Conservation (phyloP, 305 asterid genomes). For the Lippia alba region DNA sequence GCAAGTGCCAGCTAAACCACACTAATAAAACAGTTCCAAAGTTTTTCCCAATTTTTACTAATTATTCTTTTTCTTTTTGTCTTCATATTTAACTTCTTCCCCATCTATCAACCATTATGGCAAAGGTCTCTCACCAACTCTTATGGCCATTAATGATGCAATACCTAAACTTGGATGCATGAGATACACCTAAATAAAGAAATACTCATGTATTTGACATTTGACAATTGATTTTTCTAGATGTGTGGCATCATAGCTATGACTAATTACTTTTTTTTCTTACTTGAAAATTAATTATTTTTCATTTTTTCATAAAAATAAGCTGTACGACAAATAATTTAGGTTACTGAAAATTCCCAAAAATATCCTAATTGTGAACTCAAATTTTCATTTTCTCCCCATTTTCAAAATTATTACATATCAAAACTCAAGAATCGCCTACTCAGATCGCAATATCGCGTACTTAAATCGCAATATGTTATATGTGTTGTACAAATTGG, state of each 20-base stretch:
- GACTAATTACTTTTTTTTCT: too few species aligned
- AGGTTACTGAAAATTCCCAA: too few species aligned
- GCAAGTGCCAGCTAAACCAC: constrained; percentile 35
- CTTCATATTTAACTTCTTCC: neutral
- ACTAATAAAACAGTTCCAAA: constrained; percentile 6
- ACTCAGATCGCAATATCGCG: too few species aligned
- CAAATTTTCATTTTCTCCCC: too few species aligned
- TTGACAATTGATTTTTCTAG: neutral
- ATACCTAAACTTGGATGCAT: neutral
- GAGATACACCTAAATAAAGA: neutral
- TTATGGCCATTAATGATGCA: neutral
- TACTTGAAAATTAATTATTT: too few species aligned
- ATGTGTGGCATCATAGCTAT: neutral
- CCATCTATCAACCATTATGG: constrained; percentile 1
- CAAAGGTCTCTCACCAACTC: neutral
- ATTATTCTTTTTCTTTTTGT: neutral
- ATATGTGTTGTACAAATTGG: too few species aligned
- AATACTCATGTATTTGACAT: neutral
- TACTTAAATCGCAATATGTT: too few species aligned
- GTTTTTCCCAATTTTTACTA: constrained; percentile 10
- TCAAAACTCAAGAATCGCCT: too few species aligned
- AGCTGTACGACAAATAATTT: too few species aligned
- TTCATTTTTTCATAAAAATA: too few species aligned
- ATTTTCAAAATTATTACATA: too few species aligned
- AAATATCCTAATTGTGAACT: too few species aligned